Base-by-base conservation (phyloP, 2,329 filamentous ascomycete species). In the Lachnum nothofagi region DNA sequence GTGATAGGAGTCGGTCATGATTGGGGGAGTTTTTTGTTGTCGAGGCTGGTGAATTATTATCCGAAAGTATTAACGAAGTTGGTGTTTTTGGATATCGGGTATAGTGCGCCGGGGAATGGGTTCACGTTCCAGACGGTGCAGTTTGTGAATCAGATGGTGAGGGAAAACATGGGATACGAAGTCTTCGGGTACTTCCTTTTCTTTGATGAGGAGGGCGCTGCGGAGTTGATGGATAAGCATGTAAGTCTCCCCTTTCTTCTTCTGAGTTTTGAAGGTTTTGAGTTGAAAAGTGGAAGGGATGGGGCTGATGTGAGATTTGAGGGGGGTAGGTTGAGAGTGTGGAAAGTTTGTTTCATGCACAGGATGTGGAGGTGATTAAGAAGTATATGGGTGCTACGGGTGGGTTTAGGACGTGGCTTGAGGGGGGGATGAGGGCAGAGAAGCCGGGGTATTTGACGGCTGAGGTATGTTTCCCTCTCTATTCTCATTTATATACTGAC, bases 121-220 rank as follows among this genome's bases (percentile, higher is more conserved):
- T 41, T 56, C 14, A 55, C 37, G 1, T 16, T 31, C 16, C 5
- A 54, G 20, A 54, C 27, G n/a, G 24, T 58, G 10, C 33, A 51
- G 1, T 46, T 51, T n/a, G 31, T 56, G 17, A 50, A 60, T 34
- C 20, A 14, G 6, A 46, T 46, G 23, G 31, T 51, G 23, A 33
- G 51, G 22, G 20, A 58, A 20, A 25, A 47, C 7, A 29, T 53
- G 20, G 53, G 53, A 1, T 59, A 52, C 43, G 43, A 47, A 7
- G 46, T 57, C 2, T 55, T 58, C 29, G 55, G 57, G 10, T 58
- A 61, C 23, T 55, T 55, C 38, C 37, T 53, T 6, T 58, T 60
- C 33, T 58, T 60, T 20, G 40, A 54, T 9, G 55, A 59, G 27
- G 46, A 55, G 7, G 52, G 46, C 44, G 54, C 57, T 27, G 40